Conservation (phyloP, 2,329 filamentous ascomycete species). For the Alternaria incomplexa region DNA sequence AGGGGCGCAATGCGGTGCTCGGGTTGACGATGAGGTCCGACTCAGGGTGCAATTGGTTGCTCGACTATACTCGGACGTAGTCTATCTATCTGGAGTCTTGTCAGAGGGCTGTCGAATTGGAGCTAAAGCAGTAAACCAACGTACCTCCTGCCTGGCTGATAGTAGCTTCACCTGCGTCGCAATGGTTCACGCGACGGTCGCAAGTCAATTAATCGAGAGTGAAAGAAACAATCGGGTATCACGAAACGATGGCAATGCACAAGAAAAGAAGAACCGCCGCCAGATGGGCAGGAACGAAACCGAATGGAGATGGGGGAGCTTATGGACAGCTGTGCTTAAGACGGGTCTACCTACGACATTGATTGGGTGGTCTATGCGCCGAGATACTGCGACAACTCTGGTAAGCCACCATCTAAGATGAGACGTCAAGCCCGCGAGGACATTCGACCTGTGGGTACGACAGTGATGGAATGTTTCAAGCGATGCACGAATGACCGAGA, state of each 20-base stretch:
- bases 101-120: background rate
- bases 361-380: conserved; percentile 42
- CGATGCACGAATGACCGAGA: background rate
- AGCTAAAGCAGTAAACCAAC: background rate
- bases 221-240: conserved; percentile 36
- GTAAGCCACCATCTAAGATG: conserved; percentile 17
- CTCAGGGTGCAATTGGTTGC: background rate
- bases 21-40: background rate
- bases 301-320: conserved; percentile 25
- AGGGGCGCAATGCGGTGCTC: conserved; percentile 14
- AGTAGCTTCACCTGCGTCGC: conserved; percentile 25
- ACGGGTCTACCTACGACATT: conserved; percentile 29
- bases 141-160: conserved; percentile 17
- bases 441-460: background rate
- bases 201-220: conserved; percentile 5
- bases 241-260: conserved; percentile 20
- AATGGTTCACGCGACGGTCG: conserved; percentile 25
- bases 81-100: background rate
- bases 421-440: conserved; percentile 11
- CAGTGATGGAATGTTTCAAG: background rate
- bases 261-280: conserved; percentile 23
- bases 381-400: conserved; percentile 18
- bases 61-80: background rate
- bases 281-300: conserved; percentile 27
- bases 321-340: conserved; percentile 48